Evolutionary conservation across 2,329 filamentous ascomycete species (phyloP), one percentile per base, ranked within the genome.

Genomic region (Sporothrix globosa): DNA sequence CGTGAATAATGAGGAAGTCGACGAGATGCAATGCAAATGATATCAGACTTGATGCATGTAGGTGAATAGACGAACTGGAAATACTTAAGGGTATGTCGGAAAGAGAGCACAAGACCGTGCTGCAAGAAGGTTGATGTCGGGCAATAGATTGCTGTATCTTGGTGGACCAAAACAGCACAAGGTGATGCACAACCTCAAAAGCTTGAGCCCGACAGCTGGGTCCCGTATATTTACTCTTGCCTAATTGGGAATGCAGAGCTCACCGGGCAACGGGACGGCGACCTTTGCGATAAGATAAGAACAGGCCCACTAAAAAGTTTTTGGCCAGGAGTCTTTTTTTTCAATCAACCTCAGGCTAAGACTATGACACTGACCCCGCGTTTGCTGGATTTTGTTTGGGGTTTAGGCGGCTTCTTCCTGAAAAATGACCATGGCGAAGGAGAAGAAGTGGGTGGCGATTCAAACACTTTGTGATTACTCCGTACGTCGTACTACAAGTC

Each of bases 161-260:
- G n/a, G 67, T 69, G 44, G 41, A 52, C 50, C 39, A 58, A 60
- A 68, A 65, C 65, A 63, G 56, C 61, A 69, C 48, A 54, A 53
- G 52, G 34, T 60, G 61, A 71, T 52, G 56, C 52, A 67, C 56
- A 21, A 50, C 50, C 17, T 27, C 19, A 39, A 34, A 34, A 30
- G 52, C 60, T 41, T 53, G 69, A 50, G 24, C 65, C 65, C 50
- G 11, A 54, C 44, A 24, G 44, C 44, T 6, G 10, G 53, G 39
- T 11, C 54, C 50, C 50, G 17, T 53, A 41, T 74, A 73, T 74
- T 74, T 74, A 74, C 73, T 68, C 27, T 69, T 67, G 13, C 72
- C 70, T 17, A 54, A 71, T 74, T n/a, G 3, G 72, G 72, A 69
- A 70, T 65, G 60, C 27, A 7, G 0, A 13, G 48, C 70, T 74